phyloP scores from a whole-genome alignment of 164 flowering plant species.

The Pachysandra terminalis region DNA sequence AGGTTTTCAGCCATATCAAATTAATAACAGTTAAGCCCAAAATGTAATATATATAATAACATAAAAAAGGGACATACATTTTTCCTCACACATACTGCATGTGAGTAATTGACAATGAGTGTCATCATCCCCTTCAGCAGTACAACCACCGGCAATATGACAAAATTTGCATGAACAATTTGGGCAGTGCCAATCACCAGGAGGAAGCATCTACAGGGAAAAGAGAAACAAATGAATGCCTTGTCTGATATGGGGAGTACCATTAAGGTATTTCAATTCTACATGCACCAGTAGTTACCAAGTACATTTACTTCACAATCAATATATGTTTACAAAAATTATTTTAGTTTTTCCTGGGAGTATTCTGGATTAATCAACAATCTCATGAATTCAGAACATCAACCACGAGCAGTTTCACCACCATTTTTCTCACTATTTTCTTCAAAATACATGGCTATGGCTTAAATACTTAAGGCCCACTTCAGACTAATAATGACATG shows the following conservation, averaged over 20 bases:
- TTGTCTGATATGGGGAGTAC: too few species aligned
- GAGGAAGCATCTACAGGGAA: conserved; percentile 38
- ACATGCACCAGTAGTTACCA: too few species aligned
- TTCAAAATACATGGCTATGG: not conserved
- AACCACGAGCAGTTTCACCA: not conserved
- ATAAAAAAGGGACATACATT: conserved; percentile 15
- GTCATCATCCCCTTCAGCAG: conserved; percentile 12
- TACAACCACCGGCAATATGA: conserved; percentile 6
- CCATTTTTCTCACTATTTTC: not conserved
- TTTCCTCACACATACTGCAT: conserved; percentile 39
- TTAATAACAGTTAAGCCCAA: too few species aligned
- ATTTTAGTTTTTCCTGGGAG: not conserved
- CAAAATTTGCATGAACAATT: too few species aligned
- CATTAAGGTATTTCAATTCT: too few species aligned
- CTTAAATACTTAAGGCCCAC: not conserved
- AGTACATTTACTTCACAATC: too few species aligned
- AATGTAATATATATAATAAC: not conserved
- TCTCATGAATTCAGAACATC: not conserved
- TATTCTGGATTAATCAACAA: not conserved
- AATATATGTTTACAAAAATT: too few species aligned
- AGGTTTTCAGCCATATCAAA: too few species aligned
- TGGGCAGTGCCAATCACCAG: conserved; percentile 20
- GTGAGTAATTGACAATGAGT: conserved; percentile 15
- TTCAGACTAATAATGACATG: not conserved
- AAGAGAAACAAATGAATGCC: not conserved